These are phyloP conservation scores for Nymphaea colorata DNA, from an alignment of 164 flowering plant species.

Conservation along the genomic window DNA sequence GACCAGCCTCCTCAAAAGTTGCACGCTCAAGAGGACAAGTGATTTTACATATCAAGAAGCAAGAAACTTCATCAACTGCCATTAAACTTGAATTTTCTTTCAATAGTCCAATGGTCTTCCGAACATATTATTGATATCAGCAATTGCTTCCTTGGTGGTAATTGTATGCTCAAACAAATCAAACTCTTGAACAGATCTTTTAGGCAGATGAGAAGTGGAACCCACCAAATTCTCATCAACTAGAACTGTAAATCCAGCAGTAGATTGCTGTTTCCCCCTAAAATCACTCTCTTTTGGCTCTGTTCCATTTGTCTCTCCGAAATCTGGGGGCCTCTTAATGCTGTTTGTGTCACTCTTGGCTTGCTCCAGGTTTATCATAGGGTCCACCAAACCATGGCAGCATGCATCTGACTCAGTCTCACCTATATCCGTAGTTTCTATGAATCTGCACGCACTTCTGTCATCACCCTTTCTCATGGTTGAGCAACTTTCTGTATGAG, in stretches of 20 bases:
- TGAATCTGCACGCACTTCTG: constrained; percentile 70
- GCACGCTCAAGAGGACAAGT: too few species aligned
- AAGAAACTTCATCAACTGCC: not conserved
- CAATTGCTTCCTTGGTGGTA: constrained; percentile 78
- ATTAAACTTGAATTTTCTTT: constrained; percentile 5
- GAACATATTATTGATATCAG: constrained; percentile 88
- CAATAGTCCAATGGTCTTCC: constrained; percentile 74
- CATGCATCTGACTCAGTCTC: constrained; percentile 80
- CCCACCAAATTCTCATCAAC: constrained; percentile 43
- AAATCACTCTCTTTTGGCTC: constrained; percentile 29
- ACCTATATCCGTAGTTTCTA: constrained; percentile 69
- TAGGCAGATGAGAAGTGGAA: constrained; percentile 19
- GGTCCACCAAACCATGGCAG: constrained; percentile 95
- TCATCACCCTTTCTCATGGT: constrained; percentile 23
- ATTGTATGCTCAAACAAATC: constrained; percentile 75
- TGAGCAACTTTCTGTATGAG: not conserved
- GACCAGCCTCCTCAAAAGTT: too few species aligned
- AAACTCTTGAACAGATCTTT: constrained; percentile 14
- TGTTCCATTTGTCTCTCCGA: constrained; percentile 42
- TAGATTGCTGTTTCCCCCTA: constrained; percentile 13
- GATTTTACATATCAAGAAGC: not conserved
- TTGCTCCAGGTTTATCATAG: constrained; percentile 87
- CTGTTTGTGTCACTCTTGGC: constrained; percentile 81
- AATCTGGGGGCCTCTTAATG: constrained; percentile 96
- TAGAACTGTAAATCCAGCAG: constrained; percentile 53